phyloP scores from a whole-genome alignment of 2,329 filamentous ascomycete species.

The Alternaria sp. region DNA sequence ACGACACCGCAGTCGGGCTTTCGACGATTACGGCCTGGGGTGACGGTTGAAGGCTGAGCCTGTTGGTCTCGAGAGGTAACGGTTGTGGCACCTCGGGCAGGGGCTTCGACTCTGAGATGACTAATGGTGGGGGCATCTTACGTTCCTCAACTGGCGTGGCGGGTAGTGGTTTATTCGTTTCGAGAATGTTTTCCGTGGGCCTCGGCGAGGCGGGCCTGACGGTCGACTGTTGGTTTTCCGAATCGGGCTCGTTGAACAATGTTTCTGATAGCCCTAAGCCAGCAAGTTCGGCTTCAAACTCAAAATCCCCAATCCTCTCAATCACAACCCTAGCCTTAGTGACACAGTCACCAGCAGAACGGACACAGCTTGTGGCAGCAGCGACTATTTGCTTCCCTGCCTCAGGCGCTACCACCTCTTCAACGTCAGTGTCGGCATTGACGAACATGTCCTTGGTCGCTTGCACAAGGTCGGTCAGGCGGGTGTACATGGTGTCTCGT shows the following conservation, averaged over 20 bases:
- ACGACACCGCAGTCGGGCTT: conserved; percentile 51
- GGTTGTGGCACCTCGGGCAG: conserved; percentile 68
- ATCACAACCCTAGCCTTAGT: conserved; percentile 85
- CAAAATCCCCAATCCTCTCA: conserved; percentile 89
- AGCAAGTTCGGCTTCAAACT: conserved; percentile 64
- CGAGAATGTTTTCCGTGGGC: conserved; percentile 27
- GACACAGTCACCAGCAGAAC: conserved; percentile 89
- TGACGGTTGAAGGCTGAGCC: conserved; percentile 34
- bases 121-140: conserved; percentile 53
- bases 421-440: conserved; percentile 70
- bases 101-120: conserved; percentile 69
- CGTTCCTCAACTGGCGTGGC: conserved; percentile 50
- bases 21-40: conserved; percentile 36
- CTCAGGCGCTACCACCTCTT: conserved; percentile 80
- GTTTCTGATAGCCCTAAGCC: conserved; percentile 54
- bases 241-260: conserved; percentile 46
- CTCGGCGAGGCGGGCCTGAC: conserved; percentile 20
- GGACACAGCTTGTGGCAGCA: conserved; percentile 86
- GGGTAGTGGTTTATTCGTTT: conserved; percentile 51
- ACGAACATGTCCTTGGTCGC: conserved; percentile 82
- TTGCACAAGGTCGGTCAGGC: conserved; percentile 80
- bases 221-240: conserved; percentile 23
- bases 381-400: conserved; percentile 77
- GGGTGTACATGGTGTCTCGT: conserved; percentile 78
- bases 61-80: conserved; percentile 48